These are phyloP conservation scores for Seiridium cupressi DNA, from an alignment of 2,329 filamentous ascomycete genomes.

Conservation along the genomic window DNA sequence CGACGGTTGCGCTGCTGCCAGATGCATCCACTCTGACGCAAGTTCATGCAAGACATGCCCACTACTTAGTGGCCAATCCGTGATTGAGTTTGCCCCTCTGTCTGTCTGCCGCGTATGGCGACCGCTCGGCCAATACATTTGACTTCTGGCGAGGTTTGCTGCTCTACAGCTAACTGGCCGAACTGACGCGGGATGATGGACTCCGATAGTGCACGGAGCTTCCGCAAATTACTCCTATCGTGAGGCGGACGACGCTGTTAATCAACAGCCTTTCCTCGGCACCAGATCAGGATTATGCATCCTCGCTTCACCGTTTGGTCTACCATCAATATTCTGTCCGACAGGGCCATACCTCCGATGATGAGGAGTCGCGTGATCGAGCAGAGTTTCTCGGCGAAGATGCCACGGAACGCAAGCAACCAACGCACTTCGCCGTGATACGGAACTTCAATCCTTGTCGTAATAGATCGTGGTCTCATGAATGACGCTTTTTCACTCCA, in stretches of 20 bases:
- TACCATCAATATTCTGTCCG: too few species aligned
- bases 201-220: too few species aligned
- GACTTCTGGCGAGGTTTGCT: not conserved
- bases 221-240: not conserved
- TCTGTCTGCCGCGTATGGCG: not conserved
- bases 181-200: not conserved
- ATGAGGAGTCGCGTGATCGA: too few species aligned
- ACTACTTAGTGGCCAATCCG: not conserved
- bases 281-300: too few species aligned
- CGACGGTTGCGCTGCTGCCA: not conserved
- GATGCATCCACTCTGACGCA: slow-evolving; percentile 16
- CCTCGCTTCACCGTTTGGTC: too few species aligned
- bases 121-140: not conserved
- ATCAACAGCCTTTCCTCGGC: too few species aligned
- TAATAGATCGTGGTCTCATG: not conserved
- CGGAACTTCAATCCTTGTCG: not conserved
- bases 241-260: not conserved
- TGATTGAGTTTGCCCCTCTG: not conserved
- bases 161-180: not conserved
- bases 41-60: slow-evolving; percentile 7
- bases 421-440: not conserved
- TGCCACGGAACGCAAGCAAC: too few species aligned
- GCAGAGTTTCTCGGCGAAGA: too few species aligned
- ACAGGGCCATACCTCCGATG: too few species aligned
- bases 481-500: slow-evolving; percentile 69